Base-by-base conservation (phyloP, 805 yeast species). In the Candida michaelii region DNA sequence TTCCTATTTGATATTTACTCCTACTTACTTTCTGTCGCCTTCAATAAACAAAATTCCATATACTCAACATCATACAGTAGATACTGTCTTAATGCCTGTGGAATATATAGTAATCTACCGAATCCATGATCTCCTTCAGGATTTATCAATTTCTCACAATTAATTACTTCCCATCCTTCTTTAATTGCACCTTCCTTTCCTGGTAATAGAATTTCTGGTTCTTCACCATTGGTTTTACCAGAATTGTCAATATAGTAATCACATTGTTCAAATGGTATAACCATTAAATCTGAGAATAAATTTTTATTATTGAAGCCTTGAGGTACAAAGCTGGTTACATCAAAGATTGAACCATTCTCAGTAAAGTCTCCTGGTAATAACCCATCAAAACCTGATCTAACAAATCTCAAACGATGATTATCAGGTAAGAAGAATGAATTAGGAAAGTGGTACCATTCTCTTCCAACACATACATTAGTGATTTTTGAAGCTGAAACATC, bases 371-470 rank as follows among this genome's bases (percentile, higher is more conserved):
- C 95, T 0, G 98, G 98, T 27, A 91, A 66, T 47, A 90, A 66
- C 0, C 97, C 97, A 58, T 83, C 79, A 62, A 90, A 91, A 1
- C 91, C 93, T 43, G 89, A 82, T 43, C 73, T 67, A 8, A 86
- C 79, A 60, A 88, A 91, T 52, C 70, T 69, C 17, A 89, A 65
- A 50, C 96, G 66, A 53, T 73, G 73, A 44, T 78, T 68, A 4
- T 77, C 74, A 3, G 86, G 82, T 17, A 91, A 65, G 56, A 90
- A 88, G 58, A 89, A 86, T 0, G 97, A 89, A 1, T 86, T 81
- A 8, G 98, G 97, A 62, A 70, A 90, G 56, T 91, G 85, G 56
- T 88, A 89, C 97, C 97, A 90, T 65, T 91, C 97, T 45, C 96
- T 76, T 2, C 97, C 97, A n/a, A 85, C 73, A 62, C 98, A 91